Evolutionary conservation across 352 stramenopile species (phyloP).

Genomic region (Nothophytophthora sp.): DNA sequence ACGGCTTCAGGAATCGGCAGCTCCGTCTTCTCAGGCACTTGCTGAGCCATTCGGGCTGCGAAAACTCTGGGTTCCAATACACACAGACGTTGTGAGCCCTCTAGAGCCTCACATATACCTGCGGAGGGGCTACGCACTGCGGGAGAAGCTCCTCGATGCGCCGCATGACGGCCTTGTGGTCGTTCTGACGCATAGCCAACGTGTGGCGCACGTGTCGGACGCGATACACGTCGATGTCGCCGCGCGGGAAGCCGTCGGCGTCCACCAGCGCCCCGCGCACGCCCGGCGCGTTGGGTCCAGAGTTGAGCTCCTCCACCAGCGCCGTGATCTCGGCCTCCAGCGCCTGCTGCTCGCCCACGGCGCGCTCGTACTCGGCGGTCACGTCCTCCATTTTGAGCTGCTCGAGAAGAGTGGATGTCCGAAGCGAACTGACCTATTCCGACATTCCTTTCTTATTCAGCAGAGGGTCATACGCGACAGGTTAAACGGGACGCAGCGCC

Average conservation of each 20-base stretch:
- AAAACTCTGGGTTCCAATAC: no score
- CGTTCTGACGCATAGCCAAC: slow-evolving; percentile 91
- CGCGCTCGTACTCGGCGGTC: slow-evolving; percentile 43
- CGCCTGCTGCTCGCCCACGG: slow-evolving; percentile 34
- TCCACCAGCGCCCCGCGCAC: slow-evolving; percentile 94
- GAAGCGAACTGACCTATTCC: no score
- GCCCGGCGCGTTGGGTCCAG: slow-evolving; percentile 56
- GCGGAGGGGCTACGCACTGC: no score
- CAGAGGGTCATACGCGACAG: no score
- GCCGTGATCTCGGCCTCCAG: slow-evolving; percentile 66
- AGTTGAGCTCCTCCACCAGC: slow-evolving; percentile 58
- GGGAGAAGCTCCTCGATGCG: slow-evolving; percentile 90
- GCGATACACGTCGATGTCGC: slow-evolving; percentile 95
- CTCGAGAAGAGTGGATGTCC: no score
- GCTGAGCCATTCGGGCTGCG: no score
- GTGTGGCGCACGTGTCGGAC: slow-evolving; percentile 90
- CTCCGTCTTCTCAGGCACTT: no score
- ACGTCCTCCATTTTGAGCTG: slow-evolving; percentile 29
- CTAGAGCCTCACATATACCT: no score
- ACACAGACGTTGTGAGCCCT: no score
- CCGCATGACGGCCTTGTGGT: slow-evolving; percentile 89
- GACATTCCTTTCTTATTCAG: no score
- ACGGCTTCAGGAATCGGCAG: no score
- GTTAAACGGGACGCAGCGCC: slow-evolving; percentile 11
- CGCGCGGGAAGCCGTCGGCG: slow-evolving; percentile 92